A percentile compares a stretch with the other conserved stretches of the same genome.
These are phyloP conservation scores for Diaporthe citrichinensis DNA, from an alignment of 2,329 filamentous ascomycete genomes.

Conservation along the genomic window DNA sequence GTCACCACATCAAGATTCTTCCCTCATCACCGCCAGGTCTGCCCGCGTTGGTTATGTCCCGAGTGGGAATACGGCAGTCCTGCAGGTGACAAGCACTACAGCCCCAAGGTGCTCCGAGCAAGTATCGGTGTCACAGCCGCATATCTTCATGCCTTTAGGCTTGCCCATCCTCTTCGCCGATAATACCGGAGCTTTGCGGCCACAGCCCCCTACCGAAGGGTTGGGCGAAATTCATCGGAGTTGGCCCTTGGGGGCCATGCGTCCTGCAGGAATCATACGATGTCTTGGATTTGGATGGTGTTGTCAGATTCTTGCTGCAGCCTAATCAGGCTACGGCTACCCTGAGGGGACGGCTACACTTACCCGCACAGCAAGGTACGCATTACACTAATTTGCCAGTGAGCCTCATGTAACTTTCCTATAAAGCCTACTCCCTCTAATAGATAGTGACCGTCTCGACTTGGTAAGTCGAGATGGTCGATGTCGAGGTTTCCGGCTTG, in stretches of 20 bases:
- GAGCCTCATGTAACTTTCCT: no score
- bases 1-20: not conserved
- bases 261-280: not conserved
- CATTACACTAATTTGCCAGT: no score
- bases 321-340: not conserved
- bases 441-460: no score
- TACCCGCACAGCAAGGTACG: no score
- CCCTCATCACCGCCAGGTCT: not conserved
- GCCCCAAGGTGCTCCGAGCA: not conserved
- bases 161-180: not conserved
- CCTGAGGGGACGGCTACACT: not conserved
- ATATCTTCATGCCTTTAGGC: not conserved
- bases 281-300: not conserved
- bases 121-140: not conserved
- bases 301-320: not conserved
- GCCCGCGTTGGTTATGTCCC: not conserved
- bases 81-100: not conserved
- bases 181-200: not conserved
- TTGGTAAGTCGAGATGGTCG: no score
- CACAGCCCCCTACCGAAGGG: not conserved
- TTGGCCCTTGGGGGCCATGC: not conserved
- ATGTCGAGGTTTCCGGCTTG: no score
- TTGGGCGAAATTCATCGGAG: not conserved
- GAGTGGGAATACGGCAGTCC: not conserved
- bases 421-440: no score